These are phyloP conservation scores for Glycine tomentella DNA, from an alignment of 306 rosid species.

Conservation along the genomic window DNA sequence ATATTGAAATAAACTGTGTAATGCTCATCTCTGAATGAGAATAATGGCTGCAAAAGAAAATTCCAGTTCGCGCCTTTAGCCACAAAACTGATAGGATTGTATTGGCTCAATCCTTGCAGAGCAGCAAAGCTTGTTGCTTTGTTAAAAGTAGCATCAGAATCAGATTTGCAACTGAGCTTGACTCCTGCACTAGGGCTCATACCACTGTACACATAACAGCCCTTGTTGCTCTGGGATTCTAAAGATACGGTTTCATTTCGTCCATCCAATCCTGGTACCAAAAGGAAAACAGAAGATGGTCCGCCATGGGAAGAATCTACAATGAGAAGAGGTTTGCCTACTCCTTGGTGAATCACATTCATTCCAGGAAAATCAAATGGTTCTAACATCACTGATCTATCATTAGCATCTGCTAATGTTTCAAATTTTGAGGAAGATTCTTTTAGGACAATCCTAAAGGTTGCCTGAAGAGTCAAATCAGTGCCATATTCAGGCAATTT, in stretches of 20 bases:
- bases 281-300: slow-evolving; percentile 51
- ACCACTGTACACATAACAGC: slow-evolving; percentile 66
- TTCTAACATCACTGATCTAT: slow-evolving; percentile 66
- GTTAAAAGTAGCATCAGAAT: slow-evolving; percentile 44
- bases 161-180: slow-evolving; percentile 67
- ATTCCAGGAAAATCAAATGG: slow-evolving; percentile 79
- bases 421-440: slow-evolving; percentile 46
- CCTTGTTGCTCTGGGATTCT: slow-evolving; percentile 60
- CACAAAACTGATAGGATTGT: slow-evolving; percentile 79
- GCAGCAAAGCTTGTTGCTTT: slow-evolving; percentile 72
- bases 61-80: slow-evolving; percentile 67
- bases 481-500: slow-evolving; percentile 63
- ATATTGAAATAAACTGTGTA: slow-evolving; percentile 84
- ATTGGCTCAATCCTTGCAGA: slow-evolving; percentile 58
- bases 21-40: slow-evolving; percentile 66
- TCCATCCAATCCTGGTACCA: slow-evolving; percentile 78
- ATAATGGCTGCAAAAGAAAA: slow-evolving; percentile 77
- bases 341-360: slow-evolving; percentile 64
- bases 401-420: slow-evolving; percentile 38
- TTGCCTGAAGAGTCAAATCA: slow-evolving; percentile 54
- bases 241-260: slow-evolving; percentile 61
- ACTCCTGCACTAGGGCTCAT: slow-evolving; percentile 44
- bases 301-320: slow-evolving; percentile 46
- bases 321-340: slow-evolving; percentile 50
- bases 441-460: slow-evolving; percentile 68